Evolutionary conservation across 805 yeast species (phyloP).

Genomic region (Starmerella khaoyaiensis): DNA sequence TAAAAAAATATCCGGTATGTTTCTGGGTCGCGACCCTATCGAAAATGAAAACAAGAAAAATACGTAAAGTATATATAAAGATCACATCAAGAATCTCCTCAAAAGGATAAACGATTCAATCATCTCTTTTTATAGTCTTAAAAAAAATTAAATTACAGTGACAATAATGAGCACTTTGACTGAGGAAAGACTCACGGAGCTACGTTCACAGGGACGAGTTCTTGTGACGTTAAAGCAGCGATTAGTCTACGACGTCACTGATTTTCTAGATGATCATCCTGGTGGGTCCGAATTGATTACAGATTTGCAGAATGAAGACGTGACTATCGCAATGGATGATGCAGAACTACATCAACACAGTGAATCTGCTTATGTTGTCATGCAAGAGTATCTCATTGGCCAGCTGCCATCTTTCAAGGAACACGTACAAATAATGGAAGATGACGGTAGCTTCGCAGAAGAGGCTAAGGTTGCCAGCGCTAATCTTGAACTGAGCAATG

Average conservation of each 20-base stretch:
- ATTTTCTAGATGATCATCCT: slow-evolving; percentile 58
- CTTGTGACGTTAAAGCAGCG: slow-evolving; percentile 68
- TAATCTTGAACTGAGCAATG: slow-evolving; percentile 16
- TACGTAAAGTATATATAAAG: too few species aligned
- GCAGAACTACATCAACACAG: slow-evolving; percentile 62
- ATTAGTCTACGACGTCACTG: slow-evolving; percentile 74
- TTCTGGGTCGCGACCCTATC: too few species aligned
- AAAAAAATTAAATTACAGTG: not conserved
- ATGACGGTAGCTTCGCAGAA: slow-evolving; percentile 32
- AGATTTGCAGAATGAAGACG: slow-evolving; percentile 30
- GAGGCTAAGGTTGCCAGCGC: slow-evolving; percentile 49
- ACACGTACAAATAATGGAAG: slow-evolving; percentile 30
- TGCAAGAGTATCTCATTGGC: slow-evolving; percentile 68
- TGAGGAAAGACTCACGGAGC: slow-evolving; percentile 10
- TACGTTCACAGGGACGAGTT: slow-evolving; percentile 28
- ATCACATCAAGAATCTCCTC: too few species aligned
- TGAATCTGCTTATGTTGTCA: slow-evolving; percentile 72
- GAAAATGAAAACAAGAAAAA: too few species aligned
- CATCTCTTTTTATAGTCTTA: not conserved
- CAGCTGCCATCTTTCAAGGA: slow-evolving; percentile 35
- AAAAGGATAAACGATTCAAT: too few species aligned
- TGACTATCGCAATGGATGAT: slow-evolving; percentile 67
- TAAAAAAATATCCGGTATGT: too few species aligned
- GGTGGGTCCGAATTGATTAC: slow-evolving; percentile 49
- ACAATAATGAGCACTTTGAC: slow-evolving; percentile 5